Percentiles rank a stretch among this genome's conserved stretches.
Evolutionary conservation across 306 rosid genomes (phyloP).

Genomic region (Cucurbita maxima): DNA sequence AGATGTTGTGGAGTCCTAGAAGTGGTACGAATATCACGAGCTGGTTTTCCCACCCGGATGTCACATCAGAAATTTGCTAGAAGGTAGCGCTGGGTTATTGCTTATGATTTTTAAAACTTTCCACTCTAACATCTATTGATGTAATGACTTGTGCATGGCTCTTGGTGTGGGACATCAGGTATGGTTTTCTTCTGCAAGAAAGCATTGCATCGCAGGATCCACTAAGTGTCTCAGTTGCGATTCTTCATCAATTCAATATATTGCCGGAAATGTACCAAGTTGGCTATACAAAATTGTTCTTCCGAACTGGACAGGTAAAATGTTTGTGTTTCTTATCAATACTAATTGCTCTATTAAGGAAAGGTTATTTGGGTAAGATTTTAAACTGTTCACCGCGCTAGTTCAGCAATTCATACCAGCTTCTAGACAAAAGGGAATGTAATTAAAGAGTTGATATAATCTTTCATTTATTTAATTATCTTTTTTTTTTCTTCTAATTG

Average conservation of each 20-base stretch:
- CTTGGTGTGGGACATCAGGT: constrained; percentile 32
- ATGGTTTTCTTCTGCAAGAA: constrained; percentile 91
- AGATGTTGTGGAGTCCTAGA: constrained; percentile 98
- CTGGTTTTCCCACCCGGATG: constrained; percentile 98
- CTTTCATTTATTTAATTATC: too few relatives aligned
- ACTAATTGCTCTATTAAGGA: too few relatives aligned
- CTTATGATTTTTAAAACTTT: constrained; percentile 1
- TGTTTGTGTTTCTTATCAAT: neutral
- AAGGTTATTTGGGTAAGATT: too few relatives aligned
- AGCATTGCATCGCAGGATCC: constrained; percentile 81
- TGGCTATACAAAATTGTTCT: constrained; percentile 92
- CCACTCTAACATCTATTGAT: neutral
- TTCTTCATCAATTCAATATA: constrained; percentile 95
- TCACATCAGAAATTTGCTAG: constrained; percentile 87
- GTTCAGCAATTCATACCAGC: too few relatives aligned
- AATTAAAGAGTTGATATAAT: too few relatives aligned
- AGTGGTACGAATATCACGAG: constrained; percentile 93
- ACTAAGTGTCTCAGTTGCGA: constrained; percentile 88
- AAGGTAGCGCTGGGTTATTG: constrained; percentile 37
- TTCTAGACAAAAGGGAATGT: too few relatives aligned
- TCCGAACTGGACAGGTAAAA: constrained; percentile 95
- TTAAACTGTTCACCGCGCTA: too few relatives aligned
- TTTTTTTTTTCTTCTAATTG: too few relatives aligned
- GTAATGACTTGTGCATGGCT: neutral
- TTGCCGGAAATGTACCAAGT: constrained; percentile 98